A percentile compares a stretch with the other conserved stretches of the same genome.
Evolutionary conservation across 2,329 filamentous ascomycete species (phyloP).

Genomic region (Penicillium crustosum): DNA sequence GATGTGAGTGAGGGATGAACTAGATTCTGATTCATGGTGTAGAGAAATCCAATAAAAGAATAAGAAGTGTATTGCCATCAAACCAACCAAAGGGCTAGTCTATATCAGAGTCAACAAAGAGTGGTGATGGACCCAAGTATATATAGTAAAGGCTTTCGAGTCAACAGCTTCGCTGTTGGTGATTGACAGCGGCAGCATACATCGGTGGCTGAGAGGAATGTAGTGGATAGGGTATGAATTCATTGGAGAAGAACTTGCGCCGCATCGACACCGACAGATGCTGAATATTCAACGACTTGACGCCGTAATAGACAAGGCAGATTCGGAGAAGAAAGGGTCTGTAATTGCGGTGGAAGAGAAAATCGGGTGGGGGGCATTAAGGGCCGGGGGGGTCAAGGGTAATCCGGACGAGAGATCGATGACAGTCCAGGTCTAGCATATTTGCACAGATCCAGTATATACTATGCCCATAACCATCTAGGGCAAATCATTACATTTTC

Average conservation of each 20-base stretch:
- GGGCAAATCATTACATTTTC: background rate
- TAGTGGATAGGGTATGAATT: slow-evolving; percentile 26
- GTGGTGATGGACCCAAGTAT: slow-evolving; percentile 23
- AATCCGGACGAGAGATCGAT: slow-evolving; percentile 25
- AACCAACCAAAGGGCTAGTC: slow-evolving; percentile 12
- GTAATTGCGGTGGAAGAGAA: slow-evolving; percentile 28
- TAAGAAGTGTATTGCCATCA: slow-evolving; percentile 1
- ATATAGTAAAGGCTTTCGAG: slow-evolving; percentile 22
- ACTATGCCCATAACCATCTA: slow-evolving; percentile 19
- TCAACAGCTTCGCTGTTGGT: slow-evolving; percentile 27
- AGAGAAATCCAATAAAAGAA: slow-evolving; percentile 6
- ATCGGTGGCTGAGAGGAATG: slow-evolving; percentile 30
- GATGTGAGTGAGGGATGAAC: slow-evolving; percentile 6
- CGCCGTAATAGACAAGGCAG: slow-evolving; percentile 39
- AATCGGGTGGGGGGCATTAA: slow-evolving; percentile 22
- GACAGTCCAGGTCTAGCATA: slow-evolving; percentile 33
- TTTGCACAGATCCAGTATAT: slow-evolving; percentile 16
- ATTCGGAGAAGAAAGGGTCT: slow-evolving; percentile 28
- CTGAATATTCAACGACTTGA: slow-evolving; percentile 29
- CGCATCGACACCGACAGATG: slow-evolving; percentile 27
- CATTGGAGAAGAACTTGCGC: slow-evolving; percentile 30
- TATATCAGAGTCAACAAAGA: slow-evolving; percentile 12
- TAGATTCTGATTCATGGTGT: slow-evolving; percentile 17
- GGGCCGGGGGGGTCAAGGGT: slow-evolving; percentile 12
- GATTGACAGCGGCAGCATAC: slow-evolving; percentile 24